phyloP scores from a whole-genome alignment of 345 rosid genomes.

The Eucalyptus cloeziana region DNA sequence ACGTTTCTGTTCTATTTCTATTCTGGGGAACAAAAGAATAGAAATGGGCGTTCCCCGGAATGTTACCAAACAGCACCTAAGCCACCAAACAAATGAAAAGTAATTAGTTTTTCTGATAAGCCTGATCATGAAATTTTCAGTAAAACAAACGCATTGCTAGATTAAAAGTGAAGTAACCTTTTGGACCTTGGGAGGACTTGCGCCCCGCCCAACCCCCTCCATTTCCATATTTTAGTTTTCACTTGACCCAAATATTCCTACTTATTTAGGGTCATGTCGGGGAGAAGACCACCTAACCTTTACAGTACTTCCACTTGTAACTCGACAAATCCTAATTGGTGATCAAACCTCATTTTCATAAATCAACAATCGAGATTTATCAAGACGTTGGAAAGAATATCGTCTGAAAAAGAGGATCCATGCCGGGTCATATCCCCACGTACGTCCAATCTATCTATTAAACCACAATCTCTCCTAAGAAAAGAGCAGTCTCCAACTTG shows the following conservation, averaged over 20 bases:
- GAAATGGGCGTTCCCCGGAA: fast-evolving
- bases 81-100: not conserved
- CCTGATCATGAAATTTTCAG: not conserved
- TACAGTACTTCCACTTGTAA: not conserved
- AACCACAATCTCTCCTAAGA: not conserved
- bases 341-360: not conserved
- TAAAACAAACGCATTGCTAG: fast-evolving
- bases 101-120: not conserved
- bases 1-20: fast-evolving
- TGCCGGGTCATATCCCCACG: not conserved
- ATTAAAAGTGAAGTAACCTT: not conserved
- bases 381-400: not conserved
- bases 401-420: not conserved
- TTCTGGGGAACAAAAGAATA: too few species aligned
- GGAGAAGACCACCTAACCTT: not conserved
- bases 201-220: not conserved
- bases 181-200: not conserved
- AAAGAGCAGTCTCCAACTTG: not conserved
- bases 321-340: not conserved
- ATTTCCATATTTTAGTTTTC: not conserved
- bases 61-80: not conserved
- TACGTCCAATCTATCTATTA: not conserved
- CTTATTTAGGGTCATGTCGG: not conserved
- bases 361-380: not conserved
- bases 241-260: not conserved